Conservation (phyloP, 2,329 filamentous ascomycete species). For the Aspergillus pseudotamarii region DNA sequence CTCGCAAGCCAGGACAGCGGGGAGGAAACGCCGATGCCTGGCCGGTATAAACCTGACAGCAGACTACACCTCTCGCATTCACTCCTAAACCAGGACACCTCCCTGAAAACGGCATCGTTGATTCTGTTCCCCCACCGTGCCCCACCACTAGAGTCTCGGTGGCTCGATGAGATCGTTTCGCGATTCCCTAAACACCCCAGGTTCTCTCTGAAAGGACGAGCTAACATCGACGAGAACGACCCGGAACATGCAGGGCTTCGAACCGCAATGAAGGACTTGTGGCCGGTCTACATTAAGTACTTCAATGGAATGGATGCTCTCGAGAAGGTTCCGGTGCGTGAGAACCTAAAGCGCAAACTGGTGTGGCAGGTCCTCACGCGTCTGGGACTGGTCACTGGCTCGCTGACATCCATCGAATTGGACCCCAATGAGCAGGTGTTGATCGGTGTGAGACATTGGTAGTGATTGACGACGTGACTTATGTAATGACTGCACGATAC, state of each 20-base stretch:
- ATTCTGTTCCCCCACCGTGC: slow-evolving; percentile 79
- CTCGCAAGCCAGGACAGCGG: slow-evolving; percentile 42
- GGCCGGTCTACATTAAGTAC: slow-evolving; percentile 77
- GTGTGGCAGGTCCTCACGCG: slow-evolving; percentile 60
- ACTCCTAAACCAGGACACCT: slow-evolving; percentile 35
- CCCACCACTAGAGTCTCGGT: slow-evolving; percentile 75
- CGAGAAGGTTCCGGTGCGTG: slow-evolving; percentile 82
- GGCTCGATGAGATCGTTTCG: slow-evolving; percentile 54
- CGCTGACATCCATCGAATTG: slow-evolving; percentile 30
- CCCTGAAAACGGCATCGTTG: slow-evolving; percentile 59
- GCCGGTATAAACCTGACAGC: slow-evolving; percentile 28
- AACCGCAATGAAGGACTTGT: slow-evolving; percentile 60
- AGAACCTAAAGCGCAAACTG: slow-evolving; percentile 80
- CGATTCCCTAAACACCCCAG: slow-evolving; percentile 36
- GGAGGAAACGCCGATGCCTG: slow-evolving; percentile 40
- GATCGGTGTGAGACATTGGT: slow-evolving; percentile 72
- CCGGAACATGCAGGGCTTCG: slow-evolving; percentile 29
- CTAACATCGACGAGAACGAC: slow-evolving; percentile 20
- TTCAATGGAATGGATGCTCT: slow-evolving; percentile 84
- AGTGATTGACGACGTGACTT: slow-evolving; percentile 7
- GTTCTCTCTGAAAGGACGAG: slow-evolving; percentile 7
- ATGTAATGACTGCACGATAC: slow-evolving; percentile 3
- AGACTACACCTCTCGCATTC: slow-evolving; percentile 36
- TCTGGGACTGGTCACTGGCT: slow-evolving; percentile 66
- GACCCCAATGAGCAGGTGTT: slow-evolving; percentile 49